These are phyloP conservation scores for Gamsiella multidivaricata DNA, from an alignment of 192 early-diverging fungal genomes.

Conservation along the genomic window DNA sequence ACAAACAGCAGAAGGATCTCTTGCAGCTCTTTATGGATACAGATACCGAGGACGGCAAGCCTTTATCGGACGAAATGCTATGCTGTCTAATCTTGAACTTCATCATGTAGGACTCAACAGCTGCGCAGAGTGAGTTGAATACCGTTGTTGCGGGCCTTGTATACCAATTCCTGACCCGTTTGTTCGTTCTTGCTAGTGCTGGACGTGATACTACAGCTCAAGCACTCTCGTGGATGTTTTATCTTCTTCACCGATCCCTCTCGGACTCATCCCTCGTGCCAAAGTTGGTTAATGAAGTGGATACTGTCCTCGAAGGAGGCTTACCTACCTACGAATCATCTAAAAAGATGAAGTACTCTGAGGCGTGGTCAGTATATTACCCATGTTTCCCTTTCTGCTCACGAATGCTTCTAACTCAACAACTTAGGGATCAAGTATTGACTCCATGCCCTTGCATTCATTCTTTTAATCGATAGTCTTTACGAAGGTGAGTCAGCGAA, in stretches of 20 bases:
- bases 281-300: slow-evolving; percentile 46
- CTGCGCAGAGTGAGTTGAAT: background rate
- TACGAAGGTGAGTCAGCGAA: slow-evolving; percentile 30
- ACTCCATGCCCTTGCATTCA: too few relatives aligned
- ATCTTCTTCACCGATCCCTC: slow-evolving; percentile 50
- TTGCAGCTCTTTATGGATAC: slow-evolving; percentile 60
- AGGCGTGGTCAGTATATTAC: slow-evolving; percentile 27
- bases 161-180: too few relatives aligned
- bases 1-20: slow-evolving; percentile 53
- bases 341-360: slow-evolving; percentile 43
- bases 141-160: background rate
- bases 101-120: slow-evolving; percentile 22
- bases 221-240: slow-evolving; percentile 55
- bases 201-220: slow-evolving; percentile 55
- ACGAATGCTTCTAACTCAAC: too few relatives aligned
- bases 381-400: too few relatives aligned
- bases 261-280: slow-evolving; percentile 41
- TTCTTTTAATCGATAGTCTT: background rate
- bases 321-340: slow-evolving; percentile 30
- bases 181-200: slow-evolving; percentile 6
- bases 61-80: slow-evolving; percentile 54
- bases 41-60: slow-evolving; percentile 54
- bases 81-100: slow-evolving; percentile 61
- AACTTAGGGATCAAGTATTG: too few relatives aligned
- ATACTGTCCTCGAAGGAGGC: slow-evolving; percentile 24